These are phyloP conservation scores for Harringtonia aguacate DNA, from an alignment of 2,329 filamentous ascomycete genomes.

Conservation along the genomic window DNA sequence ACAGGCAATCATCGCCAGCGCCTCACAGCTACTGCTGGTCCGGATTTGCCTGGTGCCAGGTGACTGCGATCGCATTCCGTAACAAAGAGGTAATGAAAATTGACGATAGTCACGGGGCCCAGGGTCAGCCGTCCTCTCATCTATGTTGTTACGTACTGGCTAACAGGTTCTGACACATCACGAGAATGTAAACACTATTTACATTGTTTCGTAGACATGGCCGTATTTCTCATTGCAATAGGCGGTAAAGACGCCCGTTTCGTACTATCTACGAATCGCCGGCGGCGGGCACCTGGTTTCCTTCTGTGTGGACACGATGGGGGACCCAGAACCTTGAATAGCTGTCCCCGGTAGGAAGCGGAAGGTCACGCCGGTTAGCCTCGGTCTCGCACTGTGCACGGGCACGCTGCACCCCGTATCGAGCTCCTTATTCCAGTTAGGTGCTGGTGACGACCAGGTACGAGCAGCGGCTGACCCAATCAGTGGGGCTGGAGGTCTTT, in stretches of 20 bases:
- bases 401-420: background rate
- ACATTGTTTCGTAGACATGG: no score
- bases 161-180: constrained; percentile 9
- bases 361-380: no score
- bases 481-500: background rate
- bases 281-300: background rate
- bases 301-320: no score
- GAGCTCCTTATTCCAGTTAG: constrained; percentile 2
- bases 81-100: constrained; percentile 21
- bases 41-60: no score
- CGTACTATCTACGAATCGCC: no score
- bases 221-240: no score
- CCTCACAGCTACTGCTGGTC: background rate
- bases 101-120: constrained; percentile 8
- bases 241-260: no score
- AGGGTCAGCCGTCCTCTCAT: no score
- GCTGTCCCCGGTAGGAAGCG: background rate
- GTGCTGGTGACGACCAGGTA: constrained; percentile 1
- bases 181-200: constrained; percentile 6
- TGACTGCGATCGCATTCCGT: constrained; percentile 2
- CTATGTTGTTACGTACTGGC: constrained; percentile 9
- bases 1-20: no score
- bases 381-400: background rate
- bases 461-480: constrained; percentile 1
- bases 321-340: constrained; percentile 8